These are phyloP conservation scores for Flaveria robusta DNA, from an alignment of 129 eudicot genomes.

Conservation along the genomic window DNA sequence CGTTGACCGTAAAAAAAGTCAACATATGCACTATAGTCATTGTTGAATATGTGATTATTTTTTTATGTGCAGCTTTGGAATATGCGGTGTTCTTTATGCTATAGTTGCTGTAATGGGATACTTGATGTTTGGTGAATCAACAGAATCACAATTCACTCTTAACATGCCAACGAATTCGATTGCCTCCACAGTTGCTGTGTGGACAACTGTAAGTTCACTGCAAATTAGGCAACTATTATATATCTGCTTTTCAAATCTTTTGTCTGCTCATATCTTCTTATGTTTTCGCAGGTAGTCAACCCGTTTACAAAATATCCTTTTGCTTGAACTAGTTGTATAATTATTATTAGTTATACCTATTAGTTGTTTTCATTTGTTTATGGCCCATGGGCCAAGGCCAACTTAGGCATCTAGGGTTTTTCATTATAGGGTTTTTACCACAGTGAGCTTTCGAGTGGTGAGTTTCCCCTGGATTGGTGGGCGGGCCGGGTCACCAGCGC, in stretches of 20 bases:
- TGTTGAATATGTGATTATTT: slow-evolving; percentile 1
- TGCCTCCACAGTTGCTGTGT: slow-evolving; percentile 85
- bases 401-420: too few relatives aligned
- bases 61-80: slow-evolving; percentile 60
- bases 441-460: too few relatives aligned
- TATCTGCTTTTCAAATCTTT: slow-evolving; percentile 3
- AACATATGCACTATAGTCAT: not conserved
- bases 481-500: too few relatives aligned
- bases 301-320: slow-evolving; percentile 98
- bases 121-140: slow-evolving; percentile 75
- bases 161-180: slow-evolving; percentile 72
- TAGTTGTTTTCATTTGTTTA: too few relatives aligned
- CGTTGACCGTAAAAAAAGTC: not conserved
- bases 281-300: slow-evolving; percentile 78
- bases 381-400: too few relatives aligned
- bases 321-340: not conserved
- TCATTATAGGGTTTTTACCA: too few relatives aligned
- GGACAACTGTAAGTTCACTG: slow-evolving; percentile 77
- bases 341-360: not conserved
- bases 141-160: slow-evolving; percentile 84
- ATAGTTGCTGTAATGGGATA: slow-evolving; percentile 78
- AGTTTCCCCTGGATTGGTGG: too few relatives aligned
- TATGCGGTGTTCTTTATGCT: slow-evolving; percentile 69
- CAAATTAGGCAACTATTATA: not conserved
- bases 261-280: slow-evolving; percentile 3